phyloP scores from a whole-genome alignment of 192 early-diverging fungal species.

The Linnemannia schmuckeri region DNA sequence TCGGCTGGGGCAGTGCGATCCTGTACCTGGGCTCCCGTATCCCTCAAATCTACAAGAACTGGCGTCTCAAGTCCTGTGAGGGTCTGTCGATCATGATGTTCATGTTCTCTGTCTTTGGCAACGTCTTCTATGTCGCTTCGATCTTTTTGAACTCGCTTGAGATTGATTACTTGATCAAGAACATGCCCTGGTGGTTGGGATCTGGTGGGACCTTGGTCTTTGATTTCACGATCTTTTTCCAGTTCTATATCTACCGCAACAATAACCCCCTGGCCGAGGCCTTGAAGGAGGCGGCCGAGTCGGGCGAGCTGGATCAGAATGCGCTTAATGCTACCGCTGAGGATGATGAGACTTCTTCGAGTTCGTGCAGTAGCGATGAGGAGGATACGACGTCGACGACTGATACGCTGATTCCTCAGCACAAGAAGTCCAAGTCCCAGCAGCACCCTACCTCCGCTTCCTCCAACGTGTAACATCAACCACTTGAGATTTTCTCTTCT shows the following conservation, averaged over 20 bases:
- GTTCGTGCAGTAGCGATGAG: slow-evolving; percentile 1
- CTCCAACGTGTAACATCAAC: neutral
- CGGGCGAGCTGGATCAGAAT: slow-evolving; percentile 45
- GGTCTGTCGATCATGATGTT: slow-evolving; percentile 89
- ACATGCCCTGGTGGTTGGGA: slow-evolving; percentile 84
- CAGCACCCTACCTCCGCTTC: neutral
- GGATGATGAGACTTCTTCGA: neutral
- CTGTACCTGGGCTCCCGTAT: slow-evolving; percentile 80
- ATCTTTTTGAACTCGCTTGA: slow-evolving; percentile 83
- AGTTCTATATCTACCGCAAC: slow-evolving; percentile 72
- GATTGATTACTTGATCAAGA: slow-evolving; percentile 72
- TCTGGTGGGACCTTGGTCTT: slow-evolving; percentile 79
- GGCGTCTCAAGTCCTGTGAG: slow-evolving; percentile 75
- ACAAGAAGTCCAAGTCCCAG: slow-evolving; percentile 24
- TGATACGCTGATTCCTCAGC: neutral
- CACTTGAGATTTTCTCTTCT: neutral
- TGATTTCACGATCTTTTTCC: slow-evolving; percentile 81
- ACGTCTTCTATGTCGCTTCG: slow-evolving; percentile 75
- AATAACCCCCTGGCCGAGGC: slow-evolving; percentile 46
- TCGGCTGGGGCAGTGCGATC: slow-evolving; percentile 81
- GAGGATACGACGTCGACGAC: neutral
- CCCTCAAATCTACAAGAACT: slow-evolving; percentile 89
- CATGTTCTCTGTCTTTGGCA: slow-evolving; percentile 84
- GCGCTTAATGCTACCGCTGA: slow-evolving; percentile 38
- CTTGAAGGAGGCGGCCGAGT: slow-evolving; percentile 45